Base-by-base conservation (phyloP, 306 rosid species). In the Fragaria iinumae region DNA sequence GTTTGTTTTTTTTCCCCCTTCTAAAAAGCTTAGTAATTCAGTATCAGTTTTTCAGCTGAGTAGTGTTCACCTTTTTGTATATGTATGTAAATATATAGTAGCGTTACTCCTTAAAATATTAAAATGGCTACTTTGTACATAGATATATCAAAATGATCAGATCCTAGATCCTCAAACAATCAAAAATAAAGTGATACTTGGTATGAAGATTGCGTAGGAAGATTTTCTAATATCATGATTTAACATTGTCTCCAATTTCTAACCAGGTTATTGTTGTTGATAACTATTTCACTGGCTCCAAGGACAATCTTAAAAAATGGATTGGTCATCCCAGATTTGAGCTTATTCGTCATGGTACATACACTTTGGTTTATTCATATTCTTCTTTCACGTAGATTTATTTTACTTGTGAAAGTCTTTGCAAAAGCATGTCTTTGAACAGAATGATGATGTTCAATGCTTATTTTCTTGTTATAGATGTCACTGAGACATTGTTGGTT, bases 251-350 rank as follows among this genome's bases (percentile, higher is more conserved):
- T 53, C 16, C 36, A 20, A 57, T 34, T 71, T 71, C 43, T 76
- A 68, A 80, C 81, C 86, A 91, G 98, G 95, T 94, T 67, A 84
- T 91, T 83, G 98, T 90, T 76, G 97, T 80, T 76, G 98, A 95
- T 79, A 95, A 95, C 86, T 95, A 73, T 90, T 95, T 95, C 89
- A 95, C 97, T 27, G 98, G 98, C 74, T 88, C 96, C 1, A 95
- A 95, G 86, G 97, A 90, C 74, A 95, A 95, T 78, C 89, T 95
- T 77, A 95, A 71, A 76, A 90, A 84, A 79, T 95, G 98, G 98
- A 90, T 92, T 72, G 96, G 97, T 55, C 97, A 95, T 81, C 97
- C 97, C 50, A 88, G 98, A 90, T 95, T 95, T 56, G 97, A 95
- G 88, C 97, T 95, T 63, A 95, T 89, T 73, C 98, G 98, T 56